A percentile compares a stretch with the other conserved stretches of the same genome.
phyloP scores from a whole-genome alignment of 768 basidiomycete genomes.

The Boletus eberwhitei region DNA sequence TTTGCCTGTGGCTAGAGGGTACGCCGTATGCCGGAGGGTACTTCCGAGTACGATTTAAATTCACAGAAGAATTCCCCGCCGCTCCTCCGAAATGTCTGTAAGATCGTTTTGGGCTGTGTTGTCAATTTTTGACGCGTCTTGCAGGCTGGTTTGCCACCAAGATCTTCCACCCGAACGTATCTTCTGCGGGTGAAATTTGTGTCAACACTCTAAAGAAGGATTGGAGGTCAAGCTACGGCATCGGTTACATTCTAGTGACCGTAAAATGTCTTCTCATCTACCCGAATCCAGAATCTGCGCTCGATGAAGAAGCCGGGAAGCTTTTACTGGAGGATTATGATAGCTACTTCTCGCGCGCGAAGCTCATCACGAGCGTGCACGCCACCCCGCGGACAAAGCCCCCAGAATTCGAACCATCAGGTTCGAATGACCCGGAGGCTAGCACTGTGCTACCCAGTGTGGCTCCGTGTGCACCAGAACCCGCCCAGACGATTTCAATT shows the following conservation, averaged over 20 bases:
- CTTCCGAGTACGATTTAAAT: slow-evolving; percentile 76
- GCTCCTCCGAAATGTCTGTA: slow-evolving; percentile 85
- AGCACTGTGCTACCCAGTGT: slow-evolving; percentile 13
- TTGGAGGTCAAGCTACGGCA: slow-evolving; percentile 90
- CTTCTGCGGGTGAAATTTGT: slow-evolving; percentile 86
- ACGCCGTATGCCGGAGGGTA: slow-evolving; percentile 74
- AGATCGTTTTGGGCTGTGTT: neutral
- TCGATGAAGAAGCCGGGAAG: slow-evolving; percentile 96
- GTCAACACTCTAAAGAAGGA: slow-evolving; percentile 98
- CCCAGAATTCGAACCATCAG: slow-evolving; percentile 60
- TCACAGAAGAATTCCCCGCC: slow-evolving; percentile 91
- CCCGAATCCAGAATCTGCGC: slow-evolving; percentile 93
- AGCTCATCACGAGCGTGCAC: slow-evolving; percentile 87
- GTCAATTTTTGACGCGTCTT: slow-evolving; percentile 3
- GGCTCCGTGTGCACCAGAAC: slow-evolving; percentile 19
- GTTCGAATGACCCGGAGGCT: slow-evolving; percentile 24
- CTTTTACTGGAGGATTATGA: slow-evolving; percentile 86
- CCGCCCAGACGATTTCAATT: slow-evolving; percentile 35
- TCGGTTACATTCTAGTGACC: slow-evolving; percentile 86
- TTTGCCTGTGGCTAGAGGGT: slow-evolving; percentile 39
- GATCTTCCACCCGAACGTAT: slow-evolving; percentile 97
- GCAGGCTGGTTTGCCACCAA: slow-evolving; percentile 89
- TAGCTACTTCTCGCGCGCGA: slow-evolving; percentile 81
- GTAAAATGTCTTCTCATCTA: slow-evolving; percentile 96
- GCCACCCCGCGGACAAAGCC: slow-evolving; percentile 78